A percentile compares a stretch with the other conserved stretches of the same genome.
Evolutionary conservation across 2,329 filamentous ascomycete genomes (phyloP).

Genomic region (Didymella pinodella): DNA sequence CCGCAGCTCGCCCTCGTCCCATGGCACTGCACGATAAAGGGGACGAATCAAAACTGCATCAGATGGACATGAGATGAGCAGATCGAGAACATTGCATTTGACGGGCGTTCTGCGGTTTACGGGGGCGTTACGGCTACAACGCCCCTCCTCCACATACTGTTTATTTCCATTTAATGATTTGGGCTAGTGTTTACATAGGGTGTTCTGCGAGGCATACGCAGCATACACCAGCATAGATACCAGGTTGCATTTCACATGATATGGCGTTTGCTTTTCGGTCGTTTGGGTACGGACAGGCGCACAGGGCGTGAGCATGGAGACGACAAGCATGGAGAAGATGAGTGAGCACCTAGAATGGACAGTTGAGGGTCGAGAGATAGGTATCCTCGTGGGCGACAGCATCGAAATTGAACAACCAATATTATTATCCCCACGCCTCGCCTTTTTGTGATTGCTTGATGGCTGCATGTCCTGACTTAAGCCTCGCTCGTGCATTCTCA

Average conservation of each 20-base stretch:
- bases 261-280: constrained; percentile 16
- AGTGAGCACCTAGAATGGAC: constrained; percentile 17
- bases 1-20: constrained; percentile 45
- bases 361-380: neutral
- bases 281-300: constrained; percentile 9
- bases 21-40: constrained; percentile 35
- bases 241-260: constrained; percentile 23
- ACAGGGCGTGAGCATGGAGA: constrained; percentile 3
- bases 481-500: neutral
- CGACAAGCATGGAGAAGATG: constrained; percentile 15
- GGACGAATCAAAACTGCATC: neutral
- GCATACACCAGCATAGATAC: constrained; percentile 35
- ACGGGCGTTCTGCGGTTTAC: constrained; percentile 30
- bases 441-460: neutral
- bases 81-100: constrained; percentile 33
- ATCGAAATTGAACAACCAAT: constrained; percentile 12
- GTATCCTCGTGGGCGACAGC: constrained; percentile 5
- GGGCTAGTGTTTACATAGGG: constrained; percentile 11
- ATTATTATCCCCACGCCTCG: neutral
- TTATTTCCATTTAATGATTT: constrained; percentile 17
- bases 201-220: constrained; percentile 22
- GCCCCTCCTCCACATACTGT: constrained; percentile 22
- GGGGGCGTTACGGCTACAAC: constrained; percentile 27
- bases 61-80: constrained; percentile 23
- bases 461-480: neutral